Base-by-base conservation (phyloP, 1,284 basidiomycete genomes). In the Apiotrichum sp. region DNA sequence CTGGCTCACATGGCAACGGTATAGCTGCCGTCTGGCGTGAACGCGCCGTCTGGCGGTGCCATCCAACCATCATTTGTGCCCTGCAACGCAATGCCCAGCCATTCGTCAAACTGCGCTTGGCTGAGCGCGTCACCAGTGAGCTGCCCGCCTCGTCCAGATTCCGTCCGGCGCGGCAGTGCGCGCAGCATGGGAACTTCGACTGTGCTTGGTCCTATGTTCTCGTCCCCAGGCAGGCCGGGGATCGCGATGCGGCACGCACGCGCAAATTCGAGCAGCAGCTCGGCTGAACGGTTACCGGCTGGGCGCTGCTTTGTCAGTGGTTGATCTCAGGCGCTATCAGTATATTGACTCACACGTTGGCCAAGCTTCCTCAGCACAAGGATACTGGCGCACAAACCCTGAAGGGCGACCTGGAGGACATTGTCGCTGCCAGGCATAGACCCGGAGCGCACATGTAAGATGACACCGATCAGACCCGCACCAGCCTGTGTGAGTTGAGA, bases 181-280 rank as follows among this genome's bases (percentile, higher is more conserved):
- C 63, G 62, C 16, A 69, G 61, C 65, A 69, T 67, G 1, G 67
- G 67, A n/a, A 69, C 65, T 31, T 67, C 65, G 52, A 67, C 62
- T 6, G 54, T 51, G 40, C 50, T 52, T 14, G 39, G 33, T 44
- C 59, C 52, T 48, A 50, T 56, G 44, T 31, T 42, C n/a, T 38
- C 55, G 40, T 51, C 54, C 10, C 51, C 53, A 14, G 61, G 57
- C 8, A 59, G 45, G 7, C 55, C 61, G 5, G 57, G 57, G 34
- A 69, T 61, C 13, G 59, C 50, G 49, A 69, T 62, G 6, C 59
- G 59, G 40, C 66, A 69, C 6, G 65, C 65, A 22, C 65, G 53
- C 7, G 66, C 61, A 47, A 69, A 69, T 50, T 66, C 66, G 36
- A 62, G 49, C 7, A 69, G 60, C 10, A 67, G 52, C 46, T 66